These are phyloP conservation scores for Gryganskiella cystojenkinii DNA, from an alignment of 192 early-diverging fungal genomes.

Conservation along the genomic window DNA sequence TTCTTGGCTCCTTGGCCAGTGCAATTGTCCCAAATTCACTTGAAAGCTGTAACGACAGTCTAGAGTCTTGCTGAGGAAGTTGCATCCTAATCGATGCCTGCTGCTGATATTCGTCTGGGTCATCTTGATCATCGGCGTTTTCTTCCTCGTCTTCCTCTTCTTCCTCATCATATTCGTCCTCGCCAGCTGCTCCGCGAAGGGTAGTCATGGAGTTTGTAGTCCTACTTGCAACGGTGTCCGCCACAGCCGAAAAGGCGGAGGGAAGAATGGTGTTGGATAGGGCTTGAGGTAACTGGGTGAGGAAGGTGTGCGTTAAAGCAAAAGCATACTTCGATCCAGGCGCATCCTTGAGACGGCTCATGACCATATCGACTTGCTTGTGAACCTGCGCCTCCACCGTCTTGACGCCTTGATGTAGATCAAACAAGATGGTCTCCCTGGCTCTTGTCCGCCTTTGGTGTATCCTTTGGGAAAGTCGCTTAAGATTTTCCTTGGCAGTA, in stretches of 20 bases:
- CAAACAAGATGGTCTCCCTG: slow-evolving; percentile 39
- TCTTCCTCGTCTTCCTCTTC: slow-evolving; percentile 28
- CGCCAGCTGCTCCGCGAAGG: slow-evolving; percentile 26
- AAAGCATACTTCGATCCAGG: slow-evolving; percentile 46
- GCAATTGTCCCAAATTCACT: slow-evolving; percentile 41
- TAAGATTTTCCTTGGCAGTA: slow-evolving; percentile 34
- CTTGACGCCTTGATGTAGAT: slow-evolving; percentile 45
- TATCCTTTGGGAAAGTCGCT: slow-evolving; percentile 31
- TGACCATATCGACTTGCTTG: slow-evolving; percentile 50
- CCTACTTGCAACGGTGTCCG: slow-evolving; percentile 35
- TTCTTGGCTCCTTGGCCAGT: slow-evolving; percentile 3
- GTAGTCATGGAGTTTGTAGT: slow-evolving; percentile 42
- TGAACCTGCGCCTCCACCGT: slow-evolving; percentile 47
- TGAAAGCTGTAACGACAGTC: slow-evolving; percentile 24
- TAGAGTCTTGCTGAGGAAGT: slow-evolving; percentile 10
- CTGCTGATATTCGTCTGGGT: slow-evolving; percentile 20
- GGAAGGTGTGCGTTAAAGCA: slow-evolving; percentile 41
- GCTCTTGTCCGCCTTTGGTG: slow-evolving; percentile 38
- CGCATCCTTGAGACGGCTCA: slow-evolving; percentile 29
- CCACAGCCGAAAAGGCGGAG: slow-evolving; percentile 48
- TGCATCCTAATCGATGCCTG: slow-evolving; percentile 1
- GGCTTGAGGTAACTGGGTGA: slow-evolving; percentile 40
- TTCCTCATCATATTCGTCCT: slow-evolving; percentile 44
- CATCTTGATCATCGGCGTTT: slow-evolving; percentile 30
- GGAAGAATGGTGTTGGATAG: slow-evolving; percentile 45